Percentiles rank a stretch among this genome's conserved stretches.
phyloP scores from a whole-genome alignment of 768 basidiomycete species.

The Plicaturopsis crispa region DNA sequence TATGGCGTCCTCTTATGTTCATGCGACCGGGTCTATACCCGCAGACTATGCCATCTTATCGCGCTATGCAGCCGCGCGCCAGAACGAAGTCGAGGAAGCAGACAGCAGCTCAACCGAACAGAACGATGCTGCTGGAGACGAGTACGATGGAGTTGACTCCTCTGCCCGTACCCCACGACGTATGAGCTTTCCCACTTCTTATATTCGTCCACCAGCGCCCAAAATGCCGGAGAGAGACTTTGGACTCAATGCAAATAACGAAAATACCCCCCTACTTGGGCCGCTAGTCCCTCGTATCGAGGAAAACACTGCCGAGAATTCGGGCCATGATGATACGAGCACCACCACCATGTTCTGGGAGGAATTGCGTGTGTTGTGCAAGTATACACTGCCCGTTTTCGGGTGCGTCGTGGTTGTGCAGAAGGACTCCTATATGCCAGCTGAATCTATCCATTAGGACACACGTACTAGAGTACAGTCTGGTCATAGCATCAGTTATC shows the following conservation, averaged over 20 bases:
- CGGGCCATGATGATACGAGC: conserved; percentile 20
- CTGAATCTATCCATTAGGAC: conserved; percentile 35
- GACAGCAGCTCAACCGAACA: conserved; percentile 11
- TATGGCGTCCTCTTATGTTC: conserved; percentile 39
- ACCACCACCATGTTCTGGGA: conserved; percentile 38
- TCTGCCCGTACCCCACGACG: conserved; percentile 12
- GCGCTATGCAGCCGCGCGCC: conserved; percentile 31
- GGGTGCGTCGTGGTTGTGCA: conserved; percentile 38
- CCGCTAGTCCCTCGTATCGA: conserved; percentile 51
- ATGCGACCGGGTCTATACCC: conserved; percentile 51
- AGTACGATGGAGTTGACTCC: conserved; percentile 2
- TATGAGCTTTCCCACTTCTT: conserved; percentile 15
- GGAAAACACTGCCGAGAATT: conserved; percentile 34
- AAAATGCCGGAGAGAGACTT: conserved; percentile 6
- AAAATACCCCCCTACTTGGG: conserved; percentile 53
- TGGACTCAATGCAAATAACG: conserved; percentile 16
- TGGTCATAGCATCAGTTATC: conserved; percentile 77
- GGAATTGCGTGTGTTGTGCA: conserved; percentile 49
- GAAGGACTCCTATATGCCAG: background rate
- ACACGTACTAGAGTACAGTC: conserved; percentile 77
- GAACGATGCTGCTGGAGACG: conserved; percentile 1
- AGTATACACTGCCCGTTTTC: conserved; percentile 67
- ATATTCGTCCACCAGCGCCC: conserved; percentile 29
- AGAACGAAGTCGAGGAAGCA: conserved; percentile 10
- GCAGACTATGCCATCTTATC: conserved; percentile 62